Base-by-base conservation (phyloP, 2,329 filamentous ascomycete species). In the Alternaria triticina region DNA sequence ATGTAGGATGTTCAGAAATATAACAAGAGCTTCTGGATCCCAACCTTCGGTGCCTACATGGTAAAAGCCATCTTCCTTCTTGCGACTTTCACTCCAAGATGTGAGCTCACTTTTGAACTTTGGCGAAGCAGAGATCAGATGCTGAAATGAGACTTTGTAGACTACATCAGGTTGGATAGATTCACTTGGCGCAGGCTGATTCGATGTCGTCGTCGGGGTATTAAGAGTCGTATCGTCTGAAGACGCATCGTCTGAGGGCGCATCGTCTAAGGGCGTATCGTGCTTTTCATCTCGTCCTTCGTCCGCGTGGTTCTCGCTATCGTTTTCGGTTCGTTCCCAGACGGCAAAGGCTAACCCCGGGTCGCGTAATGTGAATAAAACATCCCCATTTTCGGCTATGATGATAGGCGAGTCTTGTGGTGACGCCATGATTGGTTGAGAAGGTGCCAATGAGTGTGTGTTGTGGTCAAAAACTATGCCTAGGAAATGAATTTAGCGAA, bases 1-100 rank as follows among this genome's bases (percentile, higher is more conserved):
- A 70, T 86, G 84, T 11, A 86, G 71, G 12, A 83, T 80, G 58
- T 84, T 79, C 58, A 86, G 70, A 1, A 85, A 62, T 17, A 82
- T 80, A 12, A 76, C 67, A 6, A 85, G 76, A 0, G 82, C 82
- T n/a, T 79, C 73, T 4, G 76, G 69, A 54, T 84, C 76, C 69
- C 65, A 71, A 73, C 63, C 56, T 25, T 49, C 23, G 17, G 57
- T 52, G 4, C 46, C 17, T 3, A 66, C 10, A 22, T 66, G 55
- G 22, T 57, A 61, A 11, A 59, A 33, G 15, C 60, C 64, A 49
- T 62, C 47, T 1, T 61, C 11, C 6, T 46, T 49, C 36, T 64
- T 49, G 4, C 12, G 9, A 9, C 13, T 23, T 3, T 55, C 47
- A 12, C 10, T 36, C 28, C 43, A 61, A 6, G 49, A 23, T 22